Base-by-base conservation (phyloP, 2,329 filamentous ascomycete genomes). In the Tolypocladium paradoxum region DNA sequence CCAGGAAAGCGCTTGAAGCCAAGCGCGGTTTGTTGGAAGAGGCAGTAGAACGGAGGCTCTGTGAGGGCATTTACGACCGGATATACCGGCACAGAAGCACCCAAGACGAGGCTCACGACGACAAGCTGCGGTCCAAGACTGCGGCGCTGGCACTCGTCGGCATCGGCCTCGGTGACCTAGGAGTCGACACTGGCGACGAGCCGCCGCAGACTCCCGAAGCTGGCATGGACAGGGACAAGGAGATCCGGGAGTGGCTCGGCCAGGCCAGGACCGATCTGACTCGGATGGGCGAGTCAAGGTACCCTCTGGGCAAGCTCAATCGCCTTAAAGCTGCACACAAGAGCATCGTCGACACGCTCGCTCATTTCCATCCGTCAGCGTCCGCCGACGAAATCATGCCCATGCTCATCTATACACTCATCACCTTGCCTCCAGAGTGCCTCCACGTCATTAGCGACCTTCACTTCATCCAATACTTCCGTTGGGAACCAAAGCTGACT, bases 341-440 rank as follows among this genome's bases (percentile, higher is more conserved):
- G 73, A 87, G 85, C 58, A 97, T 99, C 57, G 93, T 99, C 49
- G 92, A 97, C 67, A 91, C 90, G 1, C 68, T 85, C 49, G 77
- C 81, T 4, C 76, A 82, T 60, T 84, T 85, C 55, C 82, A 84
- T 56, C 82, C 81, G 20, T 84, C 91, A 0, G 96, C 93, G 1
- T 97, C 93, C 1, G 93, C 93, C 3, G 93, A 99, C 65, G 93
- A 97, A 70, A 95, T 99, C 52, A 84, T 99, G 67, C 93, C 93
- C 0, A 96, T 95, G 68, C 78, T 99, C 57, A 99, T 99, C 56
- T 99, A 95, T 72, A 89, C 90, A 0, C 79, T 99, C 55, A 95
- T 99, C 65, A 96, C 90, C 3, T 85, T 91, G 46, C 86, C 90
- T 0, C 87, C 91, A 0, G 88, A 93, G 68, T 82, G 85, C 35